Percentiles rank a stretch among this genome's conserved stretches.
These are phyloP conservation scores for Alternaria incomplexa DNA, from an alignment of 2,329 filamentous ascomycete species.

Conservation along the genomic window DNA sequence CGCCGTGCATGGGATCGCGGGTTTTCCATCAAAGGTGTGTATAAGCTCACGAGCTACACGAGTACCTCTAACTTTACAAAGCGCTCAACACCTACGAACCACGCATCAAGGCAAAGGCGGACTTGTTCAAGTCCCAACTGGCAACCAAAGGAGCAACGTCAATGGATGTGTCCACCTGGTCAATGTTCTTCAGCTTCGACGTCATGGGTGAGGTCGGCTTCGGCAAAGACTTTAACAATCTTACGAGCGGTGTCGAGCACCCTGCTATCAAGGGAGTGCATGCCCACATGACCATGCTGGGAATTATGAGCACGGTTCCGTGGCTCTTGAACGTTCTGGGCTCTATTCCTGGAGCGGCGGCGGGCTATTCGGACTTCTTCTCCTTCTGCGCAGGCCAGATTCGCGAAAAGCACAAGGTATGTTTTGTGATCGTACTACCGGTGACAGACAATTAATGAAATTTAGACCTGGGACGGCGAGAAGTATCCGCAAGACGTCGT, in stretches of 20 bases:
- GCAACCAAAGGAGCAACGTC: constrained; percentile 13
- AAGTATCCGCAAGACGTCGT: constrained; percentile 46
- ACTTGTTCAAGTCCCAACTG: constrained; percentile 26
- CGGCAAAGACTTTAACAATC: constrained; percentile 33
- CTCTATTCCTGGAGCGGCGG: constrained; percentile 37
- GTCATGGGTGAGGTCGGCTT: constrained; percentile 41
- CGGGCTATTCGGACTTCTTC: constrained; percentile 39
- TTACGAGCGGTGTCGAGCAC: constrained; percentile 30
- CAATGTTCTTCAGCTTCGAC: constrained; percentile 38
- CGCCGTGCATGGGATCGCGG: constrained; percentile 38
- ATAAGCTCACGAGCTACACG: background rate
- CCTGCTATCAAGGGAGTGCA: constrained; percentile 46
- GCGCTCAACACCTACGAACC: constrained; percentile 33
- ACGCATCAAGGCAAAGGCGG: constrained; percentile 30
- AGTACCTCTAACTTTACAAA: constrained; percentile 5
- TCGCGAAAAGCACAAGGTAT: constrained; percentile 40
- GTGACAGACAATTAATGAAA: background rate
- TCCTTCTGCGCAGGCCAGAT: constrained; percentile 38
- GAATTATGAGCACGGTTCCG: constrained; percentile 42
- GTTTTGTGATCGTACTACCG: background rate
- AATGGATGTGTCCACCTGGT: constrained; percentile 33
- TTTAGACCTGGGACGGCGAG: constrained; percentile 24
- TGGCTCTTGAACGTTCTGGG: constrained; percentile 45
- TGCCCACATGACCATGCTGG: constrained; percentile 43
- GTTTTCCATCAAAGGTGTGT: constrained; percentile 32